Conservation (phyloP, 139 green algal genomes). For the Micractinium sp. region DNA sequence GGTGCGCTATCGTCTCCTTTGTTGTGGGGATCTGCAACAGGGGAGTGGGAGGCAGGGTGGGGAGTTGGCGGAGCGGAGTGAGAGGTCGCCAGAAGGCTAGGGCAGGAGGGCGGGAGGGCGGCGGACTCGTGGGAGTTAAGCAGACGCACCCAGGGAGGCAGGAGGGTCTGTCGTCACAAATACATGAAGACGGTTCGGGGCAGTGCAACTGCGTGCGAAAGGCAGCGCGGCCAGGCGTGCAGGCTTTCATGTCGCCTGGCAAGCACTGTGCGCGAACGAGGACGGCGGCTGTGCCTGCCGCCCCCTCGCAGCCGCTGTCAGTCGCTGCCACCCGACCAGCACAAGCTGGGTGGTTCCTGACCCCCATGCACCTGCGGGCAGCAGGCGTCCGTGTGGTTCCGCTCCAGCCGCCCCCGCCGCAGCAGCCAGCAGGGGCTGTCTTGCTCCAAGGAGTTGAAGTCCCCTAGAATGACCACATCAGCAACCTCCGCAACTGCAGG, state of each 20-base stretch:
- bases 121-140: too few relatives aligned
- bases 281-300: too few relatives aligned
- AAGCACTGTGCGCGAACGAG: too few relatives aligned
- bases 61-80: neutral
- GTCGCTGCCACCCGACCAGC: too few relatives aligned
- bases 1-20: constrained; percentile 49
- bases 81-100: neutral
- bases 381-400: constrained; percentile 56
- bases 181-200: too few relatives aligned
- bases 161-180: too few relatives aligned
- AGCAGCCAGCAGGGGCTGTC: constrained; percentile 58
- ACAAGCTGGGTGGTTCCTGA: neutral
- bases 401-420: constrained; percentile 54
- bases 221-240: neutral
- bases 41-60: neutral
- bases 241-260: too few relatives aligned
- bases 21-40: constrained; percentile 26
- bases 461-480: constrained; percentile 54
- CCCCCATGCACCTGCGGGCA: constrained; percentile 43
- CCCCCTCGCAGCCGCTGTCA: too few relatives aligned
- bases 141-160: too few relatives aligned
- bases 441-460: constrained; percentile 56
- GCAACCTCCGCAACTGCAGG: constrained; percentile 7
- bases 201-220: neutral
- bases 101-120: too few relatives aligned